Percentiles rank a stretch among this genome's conserved stretches.
phyloP scores from a whole-genome alignment of 2,329 filamentous ascomycete genomes.

The Aureobasidium pullulans region DNA sequence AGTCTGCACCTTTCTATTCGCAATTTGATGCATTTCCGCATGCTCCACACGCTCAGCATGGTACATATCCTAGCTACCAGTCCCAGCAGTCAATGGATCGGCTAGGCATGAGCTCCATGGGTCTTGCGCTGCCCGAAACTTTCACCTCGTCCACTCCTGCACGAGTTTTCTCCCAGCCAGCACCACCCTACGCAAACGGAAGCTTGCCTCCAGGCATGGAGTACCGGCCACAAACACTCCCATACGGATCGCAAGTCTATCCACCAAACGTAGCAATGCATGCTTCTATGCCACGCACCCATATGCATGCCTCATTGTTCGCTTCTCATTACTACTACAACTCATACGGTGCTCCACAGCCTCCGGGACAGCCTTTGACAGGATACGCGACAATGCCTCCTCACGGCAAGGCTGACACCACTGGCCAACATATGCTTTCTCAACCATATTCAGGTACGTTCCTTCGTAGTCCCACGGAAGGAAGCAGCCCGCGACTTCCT shows the following conservation, averaged over 20 bases:
- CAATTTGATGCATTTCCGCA: neutral
- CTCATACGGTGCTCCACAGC: neutral
- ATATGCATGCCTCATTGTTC: neutral
- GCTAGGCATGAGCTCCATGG: constrained; percentile 8
- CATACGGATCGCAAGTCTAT: neutral
- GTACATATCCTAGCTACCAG: neutral
- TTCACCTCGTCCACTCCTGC: neutral
- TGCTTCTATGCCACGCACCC: neutral
- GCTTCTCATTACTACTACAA: neutral
- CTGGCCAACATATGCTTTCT: neutral
- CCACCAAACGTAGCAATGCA: neutral
- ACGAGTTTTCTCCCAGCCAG: neutral
- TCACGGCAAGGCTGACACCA: neutral
- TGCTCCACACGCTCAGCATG: neutral
- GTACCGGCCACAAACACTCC: neutral
- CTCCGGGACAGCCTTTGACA: neutral
- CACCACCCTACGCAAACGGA: neutral
- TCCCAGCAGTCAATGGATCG: neutral
- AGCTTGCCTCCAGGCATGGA: neutral
- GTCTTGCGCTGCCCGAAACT: neutral
- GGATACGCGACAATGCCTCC: neutral
- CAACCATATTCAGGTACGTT: neutral
- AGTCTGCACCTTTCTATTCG: neutral
- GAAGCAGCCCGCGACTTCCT: too few species aligned
- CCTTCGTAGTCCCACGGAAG: too few species aligned